Base-by-base conservation (phyloP, 805 yeast genomes). In the Schwanniomyces pseudopolymorphus region DNA sequence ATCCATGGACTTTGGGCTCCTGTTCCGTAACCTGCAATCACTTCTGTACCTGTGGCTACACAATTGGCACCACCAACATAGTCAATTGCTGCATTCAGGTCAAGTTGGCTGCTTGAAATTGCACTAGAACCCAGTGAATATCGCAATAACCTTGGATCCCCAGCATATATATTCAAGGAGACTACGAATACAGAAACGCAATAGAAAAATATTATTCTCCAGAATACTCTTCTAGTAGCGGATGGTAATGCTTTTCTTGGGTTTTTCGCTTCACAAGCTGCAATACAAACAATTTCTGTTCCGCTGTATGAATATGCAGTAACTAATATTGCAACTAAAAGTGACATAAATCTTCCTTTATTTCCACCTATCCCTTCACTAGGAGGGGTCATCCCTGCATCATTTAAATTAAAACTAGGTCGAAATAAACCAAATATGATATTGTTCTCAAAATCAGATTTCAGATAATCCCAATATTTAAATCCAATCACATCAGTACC, bases 181-280 rank as follows among this genome's bases (percentile, higher is more conserved):
- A 87, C 84, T 11, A 84, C 70, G 57, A 88, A 83, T 17, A 85
- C 76, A 2, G 89, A 79, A 16, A 87, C 60, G 39, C 87, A 63
- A 62, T 87, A 88, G 52, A 87, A 78, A 0, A 85, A 60, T 4
- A 84, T 56, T 31, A 88, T 79, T 56, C 91, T 71, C 76, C 87
- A 84, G 59, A 87, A 86, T 2, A 87, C 88, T 54, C 85, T 74
- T 54, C 76, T 82, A 2, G 91, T 86, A 1, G 94, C 92, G 9
- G 83, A 75, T 1, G 95, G 95, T 14, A 88, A 71, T 0, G 92
- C 83, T 50, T 76, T 80, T 52, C 94, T 72, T 4, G 96, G 96
- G 53, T 86, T 84, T 49, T 84, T 73, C n/a, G 91, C 87, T 62
- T 88, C 96, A 62, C 91, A 87, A 5, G 92, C 89, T 2, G 94